Percentiles rank a stretch among this genome's conserved stretches.
These are phyloP conservation scores for Calonectria crousiana DNA, from an alignment of 2,329 filamentous ascomycete genomes.

Conservation along the genomic window DNA sequence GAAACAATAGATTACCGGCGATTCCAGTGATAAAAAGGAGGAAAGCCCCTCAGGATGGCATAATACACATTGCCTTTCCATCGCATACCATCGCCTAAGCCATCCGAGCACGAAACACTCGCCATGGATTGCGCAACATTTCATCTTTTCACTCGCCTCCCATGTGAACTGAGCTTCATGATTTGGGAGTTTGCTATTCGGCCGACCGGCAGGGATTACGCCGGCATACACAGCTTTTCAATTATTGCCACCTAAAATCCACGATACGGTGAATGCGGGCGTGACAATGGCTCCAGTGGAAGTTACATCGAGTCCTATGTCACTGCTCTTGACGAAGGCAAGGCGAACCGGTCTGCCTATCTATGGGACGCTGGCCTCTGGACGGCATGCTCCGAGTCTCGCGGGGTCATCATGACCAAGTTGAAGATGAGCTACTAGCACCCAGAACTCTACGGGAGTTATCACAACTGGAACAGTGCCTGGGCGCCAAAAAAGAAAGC, in stretches of 20 bases:
- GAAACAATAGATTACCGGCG: background rate
- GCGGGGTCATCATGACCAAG: background rate
- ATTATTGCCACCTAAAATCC: background rate
- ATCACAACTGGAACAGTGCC: background rate
- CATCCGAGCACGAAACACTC: background rate
- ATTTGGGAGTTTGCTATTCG: background rate
- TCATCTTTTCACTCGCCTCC: background rate
- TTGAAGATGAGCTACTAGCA: background rate
- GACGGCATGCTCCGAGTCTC: background rate
- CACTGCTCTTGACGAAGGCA: background rate
- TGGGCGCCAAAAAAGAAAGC: background rate
- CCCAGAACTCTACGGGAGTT: background rate
- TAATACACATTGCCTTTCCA: background rate
- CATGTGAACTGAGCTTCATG: background rate
- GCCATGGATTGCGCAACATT: background rate
- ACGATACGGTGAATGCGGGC: background rate
- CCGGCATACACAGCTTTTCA: background rate
- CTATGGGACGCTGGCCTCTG: background rate
- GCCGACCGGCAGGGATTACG: background rate
- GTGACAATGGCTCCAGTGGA: background rate
- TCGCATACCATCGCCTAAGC: background rate
- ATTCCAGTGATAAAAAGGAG: background rate
- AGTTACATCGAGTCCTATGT: background rate
- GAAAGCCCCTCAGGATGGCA: background rate
- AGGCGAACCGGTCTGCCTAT: background rate